Evolutionary conservation across 306 rosid genomes (phyloP).

Genomic region (Sechiopsis laciniata): DNA sequence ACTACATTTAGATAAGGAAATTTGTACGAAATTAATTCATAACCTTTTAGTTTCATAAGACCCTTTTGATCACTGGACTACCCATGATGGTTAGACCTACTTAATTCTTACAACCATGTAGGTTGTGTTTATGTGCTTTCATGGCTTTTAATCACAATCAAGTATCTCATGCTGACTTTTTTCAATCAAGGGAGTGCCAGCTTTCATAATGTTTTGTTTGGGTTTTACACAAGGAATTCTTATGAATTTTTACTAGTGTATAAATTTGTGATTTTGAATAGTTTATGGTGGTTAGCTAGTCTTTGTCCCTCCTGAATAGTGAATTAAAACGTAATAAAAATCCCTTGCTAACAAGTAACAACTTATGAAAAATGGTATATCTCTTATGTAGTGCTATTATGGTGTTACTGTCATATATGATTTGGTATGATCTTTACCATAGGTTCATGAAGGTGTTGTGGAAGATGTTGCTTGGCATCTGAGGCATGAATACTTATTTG

Average conservation of each 20-base stretch:
- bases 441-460: conserved; percentile 97
- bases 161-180: not conserved
- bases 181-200: not conserved
- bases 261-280: not conserved
- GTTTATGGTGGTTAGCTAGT: not conserved
- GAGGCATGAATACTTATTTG: conserved; percentile 96
- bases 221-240: not conserved
- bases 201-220: not conserved
- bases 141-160: conserved; percentile 2
- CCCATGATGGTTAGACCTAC: too few relatives aligned
- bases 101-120: not conserved
- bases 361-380: not conserved
- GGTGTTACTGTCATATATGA: conserved; percentile 14
- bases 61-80: too few relatives aligned
- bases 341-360: not conserved
- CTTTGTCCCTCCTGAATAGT: not conserved
- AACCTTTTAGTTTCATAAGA: too few relatives aligned
- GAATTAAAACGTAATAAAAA: not conserved
- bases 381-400: not conserved
- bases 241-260: not conserved
- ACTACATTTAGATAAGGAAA: too few relatives aligned
- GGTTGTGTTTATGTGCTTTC: not conserved
- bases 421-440: conserved; percentile 16
- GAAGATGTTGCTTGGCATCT: conserved; percentile 99
- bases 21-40: too few relatives aligned